phyloP scores from a whole-genome alignment of 2,329 filamentous ascomycete genomes.

The Talaromyces marneffei region DNA sequence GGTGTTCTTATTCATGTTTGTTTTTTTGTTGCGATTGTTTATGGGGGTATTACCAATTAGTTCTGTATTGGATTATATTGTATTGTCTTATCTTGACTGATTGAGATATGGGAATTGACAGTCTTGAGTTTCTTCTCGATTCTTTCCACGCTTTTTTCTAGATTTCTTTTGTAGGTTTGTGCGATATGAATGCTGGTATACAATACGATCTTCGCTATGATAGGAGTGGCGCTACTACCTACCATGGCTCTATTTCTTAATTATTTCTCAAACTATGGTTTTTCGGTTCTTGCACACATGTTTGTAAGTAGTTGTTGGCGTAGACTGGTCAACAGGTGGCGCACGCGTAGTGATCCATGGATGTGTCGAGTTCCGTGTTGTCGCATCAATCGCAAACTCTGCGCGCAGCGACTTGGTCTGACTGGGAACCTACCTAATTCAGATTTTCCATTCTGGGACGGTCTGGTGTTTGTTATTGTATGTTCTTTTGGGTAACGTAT shows the following conservation, averaged over 20 bases:
- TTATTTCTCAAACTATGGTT: too few species aligned
- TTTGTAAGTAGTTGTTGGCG: neutral
- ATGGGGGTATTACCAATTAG: neutral
- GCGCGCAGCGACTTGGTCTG: neutral
- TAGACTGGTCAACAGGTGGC: neutral
- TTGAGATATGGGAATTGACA: constrained; percentile 1
- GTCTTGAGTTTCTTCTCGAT: neutral
- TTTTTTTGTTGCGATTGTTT: neutral
- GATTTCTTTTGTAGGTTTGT: neutral
- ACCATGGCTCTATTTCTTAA: too few species aligned
- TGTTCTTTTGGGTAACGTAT: too few species aligned
- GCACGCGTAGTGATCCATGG: too few species aligned
- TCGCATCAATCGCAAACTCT: neutral
- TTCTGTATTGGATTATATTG: neutral
- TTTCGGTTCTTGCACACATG: too few species aligned
- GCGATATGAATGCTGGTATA: neutral
- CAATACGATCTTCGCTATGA: neutral
- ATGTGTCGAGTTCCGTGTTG: neutral
- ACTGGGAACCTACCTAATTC: neutral
- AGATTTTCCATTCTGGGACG: too few species aligned
- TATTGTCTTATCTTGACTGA: constrained; percentile 1
- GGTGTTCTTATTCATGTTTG: constrained; percentile 11
- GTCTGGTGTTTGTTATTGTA: too few species aligned
- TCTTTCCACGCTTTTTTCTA: neutral
- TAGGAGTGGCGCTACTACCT: neutral